Evolutionary conservation across 345 rosid genomes (phyloP), one percentile per base, ranked within the genome.

Genomic region (Sisymbrium irio): DNA sequence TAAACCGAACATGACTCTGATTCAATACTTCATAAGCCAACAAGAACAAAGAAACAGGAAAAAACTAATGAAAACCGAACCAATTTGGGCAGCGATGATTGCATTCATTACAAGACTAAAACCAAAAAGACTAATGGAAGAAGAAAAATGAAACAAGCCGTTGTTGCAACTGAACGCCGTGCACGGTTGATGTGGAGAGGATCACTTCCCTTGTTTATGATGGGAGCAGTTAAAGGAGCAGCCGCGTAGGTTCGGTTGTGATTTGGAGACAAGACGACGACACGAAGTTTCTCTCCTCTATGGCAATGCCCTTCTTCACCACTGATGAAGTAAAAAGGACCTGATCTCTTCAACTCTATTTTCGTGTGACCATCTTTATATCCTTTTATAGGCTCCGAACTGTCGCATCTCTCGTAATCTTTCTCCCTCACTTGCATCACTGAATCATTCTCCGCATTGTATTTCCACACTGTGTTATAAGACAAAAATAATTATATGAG

Each of bases 251-350:
- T 74, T 58, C 6, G 28, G 36, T 67, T 62, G 37, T 76, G 79
- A 28, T 76, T 76, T 18, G 71, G 75, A 55, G 79, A 76, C 72
- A 88, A 58, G 46, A 89, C 93, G 19, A 77, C 84, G 40, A 88
- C 60, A 72, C 76, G 72, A 82, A 89, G 75, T 79, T 68, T 89
- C 84, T 86, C 85, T 9, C 88, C 91, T 46, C 73, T 80, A 9
- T 77, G 80, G 35, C 96, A 89, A 72, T 83, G 86, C 9, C 83
- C 87, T 5, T 75, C 65, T 69, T 75, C 85, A 0, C 96, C 96
- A 62, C 96, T 89, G 64, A 85, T 83, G 82, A 88, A 88, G 78
- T 86, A 88, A 77, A 82, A 88, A 7, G 80, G 69, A 40, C 96
- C 91, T 6, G 88, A 70, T 19, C 81, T 81, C 45, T 86, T 83